Percentiles rank a stretch among this genome's conserved stretches.
phyloP scores from a whole-genome alignment of 2,329 filamentous ascomycete genomes.

The Cladosporium velox region DNA sequence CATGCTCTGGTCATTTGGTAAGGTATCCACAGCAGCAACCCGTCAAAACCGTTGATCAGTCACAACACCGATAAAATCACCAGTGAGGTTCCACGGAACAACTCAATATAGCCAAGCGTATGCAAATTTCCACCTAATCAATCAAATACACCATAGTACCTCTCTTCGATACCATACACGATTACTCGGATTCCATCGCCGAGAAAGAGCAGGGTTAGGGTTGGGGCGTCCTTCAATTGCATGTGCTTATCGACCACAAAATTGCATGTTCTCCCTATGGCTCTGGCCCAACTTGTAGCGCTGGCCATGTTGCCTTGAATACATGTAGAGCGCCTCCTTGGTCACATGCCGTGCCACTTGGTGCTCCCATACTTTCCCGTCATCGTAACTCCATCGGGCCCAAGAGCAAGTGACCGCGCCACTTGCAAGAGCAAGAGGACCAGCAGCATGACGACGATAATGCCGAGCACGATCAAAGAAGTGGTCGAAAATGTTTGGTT shows the following conservation, averaged over 20 bases:
- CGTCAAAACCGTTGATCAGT: neutral
- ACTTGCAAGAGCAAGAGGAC: neutral
- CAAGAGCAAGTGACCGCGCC: neutral
- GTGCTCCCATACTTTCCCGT: neutral
- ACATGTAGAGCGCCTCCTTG: no score
- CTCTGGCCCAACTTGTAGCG: neutral
- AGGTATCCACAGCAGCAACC: neutral
- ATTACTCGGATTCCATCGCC: neutral
- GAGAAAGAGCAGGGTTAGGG: no score
- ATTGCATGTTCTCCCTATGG: neutral
- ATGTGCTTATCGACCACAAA: neutral
- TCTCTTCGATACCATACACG: neutral
- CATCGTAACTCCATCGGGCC: neutral
- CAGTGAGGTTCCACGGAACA: neutral
- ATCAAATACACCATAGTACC: neutral
- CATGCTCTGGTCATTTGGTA: no score
- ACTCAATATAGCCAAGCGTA: neutral
- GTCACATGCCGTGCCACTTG: neutral
- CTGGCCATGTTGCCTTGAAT: neutral
- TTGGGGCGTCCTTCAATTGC: neutral
- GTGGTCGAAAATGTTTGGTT: neutral
- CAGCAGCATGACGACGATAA: neutral
- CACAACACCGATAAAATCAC: neutral
- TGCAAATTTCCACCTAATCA: neutral
- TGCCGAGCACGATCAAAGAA: neutral